phyloP scores from a whole-genome alignment of 208 protist species.

The Trypanosoma platydactyli region DNA sequence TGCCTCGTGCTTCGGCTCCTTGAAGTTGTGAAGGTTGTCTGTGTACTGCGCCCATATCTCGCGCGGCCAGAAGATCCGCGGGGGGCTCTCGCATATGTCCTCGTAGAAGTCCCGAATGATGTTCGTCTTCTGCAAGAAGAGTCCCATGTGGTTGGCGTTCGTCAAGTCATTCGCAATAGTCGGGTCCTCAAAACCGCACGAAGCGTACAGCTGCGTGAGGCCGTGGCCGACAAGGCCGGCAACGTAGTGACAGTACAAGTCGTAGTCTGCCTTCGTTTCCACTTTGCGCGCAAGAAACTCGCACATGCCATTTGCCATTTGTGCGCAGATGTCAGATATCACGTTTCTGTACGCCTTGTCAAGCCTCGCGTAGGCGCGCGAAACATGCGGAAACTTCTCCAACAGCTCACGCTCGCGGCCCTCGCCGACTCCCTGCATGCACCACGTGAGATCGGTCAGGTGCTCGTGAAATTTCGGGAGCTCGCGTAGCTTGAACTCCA shows the following conservation, averaged over 20 bases:
- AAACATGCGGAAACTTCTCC: conserved; percentile 66
- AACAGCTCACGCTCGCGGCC: conserved; percentile 75
- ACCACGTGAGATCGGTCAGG: conserved; percentile 52
- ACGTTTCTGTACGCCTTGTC: conserved; percentile 77
- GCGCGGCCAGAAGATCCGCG: conserved; percentile 94
- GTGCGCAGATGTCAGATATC: conserved; percentile 91
- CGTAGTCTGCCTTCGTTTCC: conserved; percentile 84
- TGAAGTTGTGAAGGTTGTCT: conserved; percentile 65
- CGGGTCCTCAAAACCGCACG: conserved; percentile 80
- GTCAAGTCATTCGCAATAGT: conserved; percentile 57
- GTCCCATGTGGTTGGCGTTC: conserved; percentile 93
- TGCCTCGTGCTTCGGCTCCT: conserved; percentile 2
- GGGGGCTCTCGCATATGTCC: conserved; percentile 89
- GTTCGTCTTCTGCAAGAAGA: conserved; percentile 98
- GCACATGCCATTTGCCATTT: conserved; percentile 95
- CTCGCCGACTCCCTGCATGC: conserved; percentile 54
- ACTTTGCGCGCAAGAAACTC: conserved; percentile 86
- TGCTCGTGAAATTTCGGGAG: conserved; percentile 81
- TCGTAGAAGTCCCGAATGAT: conserved; percentile 98
- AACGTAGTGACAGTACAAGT: conserved; percentile 98
- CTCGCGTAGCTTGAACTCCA: conserved; percentile 67
- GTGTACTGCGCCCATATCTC: conserved; percentile 87
- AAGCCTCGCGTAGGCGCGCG: conserved; percentile 63
- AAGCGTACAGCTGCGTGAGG: conserved; percentile 89
- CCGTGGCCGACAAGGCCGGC: conserved; percentile 97